Conservation (phyloP, 1,139 yeast genomes). For the Pneumocystis jirovecii region DNA sequence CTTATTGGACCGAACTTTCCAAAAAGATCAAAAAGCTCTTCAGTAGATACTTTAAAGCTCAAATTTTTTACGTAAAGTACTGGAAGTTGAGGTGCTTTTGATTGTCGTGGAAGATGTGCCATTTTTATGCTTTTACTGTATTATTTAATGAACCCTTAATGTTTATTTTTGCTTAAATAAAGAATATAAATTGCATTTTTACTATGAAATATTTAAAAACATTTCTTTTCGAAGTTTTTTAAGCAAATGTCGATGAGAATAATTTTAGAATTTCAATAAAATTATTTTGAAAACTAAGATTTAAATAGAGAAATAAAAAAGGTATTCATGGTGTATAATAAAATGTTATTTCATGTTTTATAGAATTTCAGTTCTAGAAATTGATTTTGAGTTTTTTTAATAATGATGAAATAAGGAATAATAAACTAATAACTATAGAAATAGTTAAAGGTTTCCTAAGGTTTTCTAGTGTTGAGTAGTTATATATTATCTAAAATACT, state of each 20-base stretch:
- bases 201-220: neutral
- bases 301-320: neutral
- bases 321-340: neutral
- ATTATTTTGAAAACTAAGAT: neutral
- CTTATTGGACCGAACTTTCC: conserved; percentile 41
- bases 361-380: neutral
- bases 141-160: neutral
- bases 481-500: neutral
- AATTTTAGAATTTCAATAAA: neutral
- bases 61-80: conserved; percentile 41
- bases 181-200: neutral
- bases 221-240: neutral
- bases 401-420: neutral
- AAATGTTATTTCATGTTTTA: neutral
- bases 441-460: neutral
- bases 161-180: neutral
- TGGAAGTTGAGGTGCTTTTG: conserved; percentile 6
- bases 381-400: neutral
- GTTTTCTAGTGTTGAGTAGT: neutral
- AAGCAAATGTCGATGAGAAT: neutral
- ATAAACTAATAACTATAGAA: neutral
- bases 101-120: neutral
- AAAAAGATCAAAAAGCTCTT: conserved; percentile 39
- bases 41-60: conserved; percentile 37
- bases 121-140: neutral